Percentiles rank a stretch among this genome's conserved stretches.
These are phyloP conservation scores for Capsicum rhomboideum DNA, from an alignment of 257 asterid species.

Conservation along the genomic window DNA sequence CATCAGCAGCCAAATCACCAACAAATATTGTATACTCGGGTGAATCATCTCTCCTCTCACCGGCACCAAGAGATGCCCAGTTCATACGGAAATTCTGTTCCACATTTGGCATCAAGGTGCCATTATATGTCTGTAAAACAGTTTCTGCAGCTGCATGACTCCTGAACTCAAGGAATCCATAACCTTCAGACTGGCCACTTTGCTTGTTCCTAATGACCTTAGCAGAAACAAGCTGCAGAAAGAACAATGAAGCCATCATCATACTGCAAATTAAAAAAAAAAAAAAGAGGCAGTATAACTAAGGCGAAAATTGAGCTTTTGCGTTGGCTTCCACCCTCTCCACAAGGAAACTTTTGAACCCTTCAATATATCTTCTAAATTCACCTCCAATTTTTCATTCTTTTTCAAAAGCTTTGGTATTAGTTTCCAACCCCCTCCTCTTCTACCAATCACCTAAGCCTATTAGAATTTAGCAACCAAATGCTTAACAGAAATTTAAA, in stretches of 20 bases:
- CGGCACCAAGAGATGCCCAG: slow-evolving; percentile 83
- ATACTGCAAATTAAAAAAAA: neutral
- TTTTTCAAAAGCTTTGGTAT: too few species aligned
- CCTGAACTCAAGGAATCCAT: slow-evolving; percentile 81
- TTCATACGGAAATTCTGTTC: slow-evolving; percentile 63
- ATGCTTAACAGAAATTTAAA: too few species aligned
- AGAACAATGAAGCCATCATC: neutral
- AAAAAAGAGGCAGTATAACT: neutral
- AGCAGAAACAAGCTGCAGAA: slow-evolving; percentile 49
- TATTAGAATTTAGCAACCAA: too few species aligned
- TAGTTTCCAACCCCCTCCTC: too few species aligned
- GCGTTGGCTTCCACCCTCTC: neutral
- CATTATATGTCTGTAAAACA: slow-evolving; percentile 56
- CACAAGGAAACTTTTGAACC: neutral
- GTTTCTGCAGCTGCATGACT: slow-evolving; percentile 59
- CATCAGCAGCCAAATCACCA: slow-evolving; percentile 90
- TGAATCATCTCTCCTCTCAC: slow-evolving; percentile 75
- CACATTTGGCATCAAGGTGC: slow-evolving; percentile 55
- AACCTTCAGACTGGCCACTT: slow-evolving; percentile 70
- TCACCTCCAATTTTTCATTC: neutral
- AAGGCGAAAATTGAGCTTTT: neutral
- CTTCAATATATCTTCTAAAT: neutral
- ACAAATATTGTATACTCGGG: slow-evolving; percentile 74
- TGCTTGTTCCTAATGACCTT: slow-evolving; percentile 73
- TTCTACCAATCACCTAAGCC: too few species aligned